phyloP scores from a whole-genome alignment of 495 filamentous ascomycete species.

The Daldinia concentrica region DNA sequence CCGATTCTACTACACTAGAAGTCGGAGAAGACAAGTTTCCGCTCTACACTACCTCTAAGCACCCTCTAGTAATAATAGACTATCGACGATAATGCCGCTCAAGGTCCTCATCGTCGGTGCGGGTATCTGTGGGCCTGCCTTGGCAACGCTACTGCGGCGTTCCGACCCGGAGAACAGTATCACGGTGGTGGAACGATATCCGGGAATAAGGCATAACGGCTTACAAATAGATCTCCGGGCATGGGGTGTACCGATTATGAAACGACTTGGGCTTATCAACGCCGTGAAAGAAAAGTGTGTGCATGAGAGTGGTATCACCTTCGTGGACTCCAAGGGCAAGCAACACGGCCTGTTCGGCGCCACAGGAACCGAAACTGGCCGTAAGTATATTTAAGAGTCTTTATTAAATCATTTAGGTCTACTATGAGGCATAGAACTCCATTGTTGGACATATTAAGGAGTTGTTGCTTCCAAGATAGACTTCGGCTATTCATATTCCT shows the following conservation, averaged over 20 bases:
- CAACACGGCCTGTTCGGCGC: conserved; percentile 50
- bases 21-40: too few species aligned
- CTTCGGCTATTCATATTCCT: background rate
- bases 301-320: conserved; percentile 50
- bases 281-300: conserved; percentile 49
- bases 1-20: background rate
- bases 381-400: background rate
- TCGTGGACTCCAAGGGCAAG: conserved; percentile 52
- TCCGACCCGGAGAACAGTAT: conserved; percentile 57
- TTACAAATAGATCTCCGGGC: conserved; percentile 61
- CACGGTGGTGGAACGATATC: conserved; percentile 61
- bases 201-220: conserved; percentile 54
- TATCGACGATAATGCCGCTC: conserved; percentile 48
- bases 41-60: background rate
- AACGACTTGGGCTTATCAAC: conserved; percentile 59
- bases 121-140: conserved; percentile 85
- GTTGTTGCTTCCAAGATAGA: too few species aligned
- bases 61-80: background rate
- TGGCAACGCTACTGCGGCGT: conserved; percentile 56
- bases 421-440: too few species aligned
- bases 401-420: too few species aligned
- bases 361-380: conserved; percentile 48
- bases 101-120: conserved; percentile 89
- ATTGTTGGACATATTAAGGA: too few species aligned
- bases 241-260: conserved; percentile 56